These are phyloP conservation scores for Nothophoma quercina DNA, from an alignment of 2,329 filamentous ascomycete species.

Conservation along the genomic window DNA sequence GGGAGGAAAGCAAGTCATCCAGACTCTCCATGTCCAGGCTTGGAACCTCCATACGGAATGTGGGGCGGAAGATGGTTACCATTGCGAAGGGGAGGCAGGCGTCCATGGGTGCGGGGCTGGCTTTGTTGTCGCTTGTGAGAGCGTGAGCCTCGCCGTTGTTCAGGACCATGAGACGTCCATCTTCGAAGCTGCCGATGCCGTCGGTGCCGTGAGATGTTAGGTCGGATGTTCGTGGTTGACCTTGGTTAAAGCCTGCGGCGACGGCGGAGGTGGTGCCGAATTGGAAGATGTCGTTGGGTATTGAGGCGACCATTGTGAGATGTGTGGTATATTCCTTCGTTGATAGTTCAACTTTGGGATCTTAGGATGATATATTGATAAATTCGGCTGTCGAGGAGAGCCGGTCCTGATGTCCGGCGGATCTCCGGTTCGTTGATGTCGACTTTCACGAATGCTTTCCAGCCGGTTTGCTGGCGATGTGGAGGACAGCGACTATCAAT, in stretches of 20 bases:
- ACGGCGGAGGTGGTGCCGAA: slow-evolving; percentile 52
- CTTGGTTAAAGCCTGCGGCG: slow-evolving; percentile 45
- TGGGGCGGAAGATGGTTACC: slow-evolving; percentile 52
- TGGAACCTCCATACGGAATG: slow-evolving; percentile 39
- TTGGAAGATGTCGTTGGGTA: slow-evolving; percentile 57
- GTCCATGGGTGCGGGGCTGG: slow-evolving; percentile 40
- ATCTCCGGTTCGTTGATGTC: neutral
- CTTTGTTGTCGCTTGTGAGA: slow-evolving; percentile 36
- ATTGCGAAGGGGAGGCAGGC: slow-evolving; percentile 51
- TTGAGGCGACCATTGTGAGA: slow-evolving; percentile 47
- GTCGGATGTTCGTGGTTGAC: slow-evolving; percentile 46
- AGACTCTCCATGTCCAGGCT: slow-evolving; percentile 25
- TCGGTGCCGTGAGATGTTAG: slow-evolving; percentile 53
- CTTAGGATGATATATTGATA: neutral
- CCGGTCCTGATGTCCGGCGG: slow-evolving; percentile 6
- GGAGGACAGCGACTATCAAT: no score
- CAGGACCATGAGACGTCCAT: slow-evolving; percentile 50
- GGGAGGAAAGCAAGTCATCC: slow-evolving; percentile 23
- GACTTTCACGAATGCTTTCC: no score
- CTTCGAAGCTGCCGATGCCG: slow-evolving; percentile 54
- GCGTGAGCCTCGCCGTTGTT: slow-evolving; percentile 45
- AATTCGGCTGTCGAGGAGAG: slow-evolving; percentile 17
- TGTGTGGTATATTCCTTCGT: neutral
- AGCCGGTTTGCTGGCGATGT: no score
- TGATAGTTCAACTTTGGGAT: neutral